Base-by-base conservation (phyloP, 345 rosid species). In the Turnera subulata region DNA sequence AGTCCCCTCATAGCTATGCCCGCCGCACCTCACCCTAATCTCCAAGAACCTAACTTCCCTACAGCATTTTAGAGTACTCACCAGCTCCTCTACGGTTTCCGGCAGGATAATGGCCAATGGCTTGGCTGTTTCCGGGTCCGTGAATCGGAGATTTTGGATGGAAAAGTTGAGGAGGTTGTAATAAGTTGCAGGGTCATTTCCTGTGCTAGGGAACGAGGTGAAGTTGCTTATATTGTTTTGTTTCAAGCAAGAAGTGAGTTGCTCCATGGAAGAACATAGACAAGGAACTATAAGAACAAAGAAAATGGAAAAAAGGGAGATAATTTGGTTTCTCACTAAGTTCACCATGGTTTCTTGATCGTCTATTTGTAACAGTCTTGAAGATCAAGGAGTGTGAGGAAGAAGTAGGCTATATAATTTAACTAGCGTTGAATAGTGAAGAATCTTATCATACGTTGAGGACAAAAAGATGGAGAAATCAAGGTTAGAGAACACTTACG, bases 141-240 rank as follows among this genome's bases (percentile, higher is more conserved):
- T 32, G 38, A 62, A 69, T 2, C 73, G 67, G 15, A 69, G 73
- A 40, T 69, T 69, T 46, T 69, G 68, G n/a, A 69, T 63, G 14
- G 73, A 62, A 55, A 72, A 80, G 9, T 72, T 46, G 17, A 84
- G 84, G n/a, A 84, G 53, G 11, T 50, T 42, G 33, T 63, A 76
- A 65, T 74, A 78, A 53, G 19, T 5, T 12, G 63, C 25, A 8
- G 75, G 52, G 19, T 74, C 55, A 7, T 64, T 56, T 24, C 61
- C 40, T 6, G 33, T 25, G 52, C 17, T 56, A 17, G 81, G 77
- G 50, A 72, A 69, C 1, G 53, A 59, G 53, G 85, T 74, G 61
- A 82, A 82, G 71, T 84, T 82, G 39, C 43, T 65, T 35, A 82
- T 63, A 6, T 56, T 50, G 20, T 73, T 62, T 7, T 1, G 47